Conservation (phyloP, 2,329 filamentous ascomycete genomes). For the Aspergillus caelatus region DNA sequence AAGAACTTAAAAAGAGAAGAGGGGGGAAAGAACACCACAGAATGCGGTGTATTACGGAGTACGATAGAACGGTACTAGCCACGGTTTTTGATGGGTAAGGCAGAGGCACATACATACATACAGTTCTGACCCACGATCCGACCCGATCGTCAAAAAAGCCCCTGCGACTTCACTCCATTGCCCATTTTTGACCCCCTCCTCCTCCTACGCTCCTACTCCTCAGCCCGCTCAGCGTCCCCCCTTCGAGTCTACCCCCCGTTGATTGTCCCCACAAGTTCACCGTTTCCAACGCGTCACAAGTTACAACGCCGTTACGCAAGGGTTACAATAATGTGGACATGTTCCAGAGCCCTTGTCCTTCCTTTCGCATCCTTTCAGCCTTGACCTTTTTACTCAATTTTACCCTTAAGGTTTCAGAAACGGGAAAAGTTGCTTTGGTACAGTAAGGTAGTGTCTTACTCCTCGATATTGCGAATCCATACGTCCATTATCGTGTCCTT, state of each 20-base stretch:
- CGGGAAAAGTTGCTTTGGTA: background rate
- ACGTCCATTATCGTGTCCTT: background rate
- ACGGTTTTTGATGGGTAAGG: background rate
- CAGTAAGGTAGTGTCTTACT: slow-evolving; percentile 4
- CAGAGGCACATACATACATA: background rate
- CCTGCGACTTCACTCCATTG: slow-evolving; percentile 12
- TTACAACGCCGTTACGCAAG: slow-evolving; percentile 29
- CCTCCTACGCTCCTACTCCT: background rate
- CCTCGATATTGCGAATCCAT: slow-evolving; percentile 1
- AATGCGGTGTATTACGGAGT: slow-evolving; percentile 1
- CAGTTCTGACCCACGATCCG: slow-evolving; percentile 16
- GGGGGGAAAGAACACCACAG: background rate
- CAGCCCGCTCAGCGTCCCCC: background rate
- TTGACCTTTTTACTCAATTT: background rate
- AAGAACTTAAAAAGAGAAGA: background rate
- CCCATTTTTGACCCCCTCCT: background rate
- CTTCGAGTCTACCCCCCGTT: slow-evolving; percentile 3
- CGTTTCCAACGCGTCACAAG: slow-evolving; percentile 28
- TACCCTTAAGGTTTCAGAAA: slow-evolving; percentile 2
- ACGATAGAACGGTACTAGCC: background rate
- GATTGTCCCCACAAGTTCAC: slow-evolving; percentile 28
- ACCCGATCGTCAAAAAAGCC: slow-evolving; percentile 20
- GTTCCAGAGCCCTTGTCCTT: slow-evolving; percentile 3
- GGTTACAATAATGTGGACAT: slow-evolving; percentile 20
- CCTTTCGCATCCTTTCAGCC: slow-evolving; percentile 4